Evolutionary conservation across 371 early-diverging fungal species (phyloP).

Genomic region (Mortierella polycephala): DNA sequence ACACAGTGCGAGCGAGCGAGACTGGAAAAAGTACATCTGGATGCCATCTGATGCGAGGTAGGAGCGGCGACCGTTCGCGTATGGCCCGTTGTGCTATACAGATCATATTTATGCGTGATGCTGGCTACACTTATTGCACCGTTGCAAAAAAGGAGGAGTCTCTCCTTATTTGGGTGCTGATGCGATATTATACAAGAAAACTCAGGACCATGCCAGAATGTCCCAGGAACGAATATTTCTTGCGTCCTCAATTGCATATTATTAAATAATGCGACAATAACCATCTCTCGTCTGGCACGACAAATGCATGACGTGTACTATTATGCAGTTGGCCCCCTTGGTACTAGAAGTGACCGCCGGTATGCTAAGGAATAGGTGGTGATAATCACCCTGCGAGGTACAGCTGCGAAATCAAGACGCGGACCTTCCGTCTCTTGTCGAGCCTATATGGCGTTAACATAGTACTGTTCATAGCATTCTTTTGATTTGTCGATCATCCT

Average conservation of each 20-base stretch:
- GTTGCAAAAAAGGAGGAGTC: constrained; percentile 6
- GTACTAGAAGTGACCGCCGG: too few relatives aligned
- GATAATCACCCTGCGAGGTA: too few relatives aligned
- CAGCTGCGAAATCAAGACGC: too few relatives aligned
- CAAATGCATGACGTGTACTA: background rate
- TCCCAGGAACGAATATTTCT: background rate
- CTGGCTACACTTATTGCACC: background rate
- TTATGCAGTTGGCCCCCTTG: background rate
- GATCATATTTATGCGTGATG: background rate
- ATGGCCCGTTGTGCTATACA: background rate
- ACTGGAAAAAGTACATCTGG: background rate
- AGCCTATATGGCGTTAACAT: too few relatives aligned
- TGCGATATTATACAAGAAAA: background rate
- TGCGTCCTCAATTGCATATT: background rate
- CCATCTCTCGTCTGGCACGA: background rate
- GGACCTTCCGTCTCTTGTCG: too few relatives aligned
- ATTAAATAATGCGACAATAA: too few relatives aligned
- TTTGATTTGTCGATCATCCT: background rate
- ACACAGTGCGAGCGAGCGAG: background rate
- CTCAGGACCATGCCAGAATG: constrained; percentile 17
- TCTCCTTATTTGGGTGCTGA: background rate
- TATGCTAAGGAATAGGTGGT: too few relatives aligned
- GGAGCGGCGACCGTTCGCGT: background rate
- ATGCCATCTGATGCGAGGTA: background rate
- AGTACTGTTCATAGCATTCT: too few relatives aligned